Conservation (phyloP, 495 filamentous ascomycete genomes). For the Podospora conica region DNA sequence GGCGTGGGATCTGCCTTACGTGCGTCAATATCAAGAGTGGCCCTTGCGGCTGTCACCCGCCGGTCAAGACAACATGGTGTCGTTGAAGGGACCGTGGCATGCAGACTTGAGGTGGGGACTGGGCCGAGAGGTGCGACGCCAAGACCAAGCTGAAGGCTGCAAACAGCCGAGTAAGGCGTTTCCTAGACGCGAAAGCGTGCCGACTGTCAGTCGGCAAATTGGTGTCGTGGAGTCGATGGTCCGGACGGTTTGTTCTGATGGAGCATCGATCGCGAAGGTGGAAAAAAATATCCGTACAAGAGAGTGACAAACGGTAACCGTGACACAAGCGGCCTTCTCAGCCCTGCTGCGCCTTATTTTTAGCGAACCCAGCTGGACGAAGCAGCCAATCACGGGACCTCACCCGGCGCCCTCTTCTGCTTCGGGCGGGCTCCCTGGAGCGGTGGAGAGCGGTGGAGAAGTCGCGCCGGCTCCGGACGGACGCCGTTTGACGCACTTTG, state of each 20-base stretch:
- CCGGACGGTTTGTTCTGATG: slow-evolving; percentile 13
- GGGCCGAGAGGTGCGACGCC: neutral
- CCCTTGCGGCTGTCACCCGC: neutral
- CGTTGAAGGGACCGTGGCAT: neutral
- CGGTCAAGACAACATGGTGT: neutral
- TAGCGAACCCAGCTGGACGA: slow-evolving; percentile 8
- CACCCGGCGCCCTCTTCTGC: slow-evolving; percentile 7
- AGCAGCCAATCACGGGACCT: slow-evolving; percentile 5
- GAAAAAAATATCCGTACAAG: neutral
- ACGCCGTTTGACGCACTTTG: slow-evolving; percentile 10
- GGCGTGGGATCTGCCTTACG: neutral
- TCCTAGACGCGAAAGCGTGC: slow-evolving; percentile 4
- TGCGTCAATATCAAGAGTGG: neutral
- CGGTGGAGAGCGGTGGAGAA: too few relatives aligned
- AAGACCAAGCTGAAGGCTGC: slow-evolving; percentile 5
- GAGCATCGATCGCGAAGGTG: slow-evolving; percentile 22
- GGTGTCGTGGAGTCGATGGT: neutral
- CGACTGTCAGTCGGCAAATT: neutral
- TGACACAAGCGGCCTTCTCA: slow-evolving; percentile 14
- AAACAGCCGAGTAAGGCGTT: slow-evolving; percentile 10
- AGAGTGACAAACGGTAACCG: neutral
- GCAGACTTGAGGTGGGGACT: neutral
- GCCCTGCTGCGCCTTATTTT: slow-evolving; percentile 23
- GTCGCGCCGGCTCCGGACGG: slow-evolving; percentile 1
- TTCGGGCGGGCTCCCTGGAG: neutral